Evolutionary conservation across 345 rosid genomes (phyloP), one percentile per base, ranked within the genome.

Genomic region (Mercurialis annua): DNA sequence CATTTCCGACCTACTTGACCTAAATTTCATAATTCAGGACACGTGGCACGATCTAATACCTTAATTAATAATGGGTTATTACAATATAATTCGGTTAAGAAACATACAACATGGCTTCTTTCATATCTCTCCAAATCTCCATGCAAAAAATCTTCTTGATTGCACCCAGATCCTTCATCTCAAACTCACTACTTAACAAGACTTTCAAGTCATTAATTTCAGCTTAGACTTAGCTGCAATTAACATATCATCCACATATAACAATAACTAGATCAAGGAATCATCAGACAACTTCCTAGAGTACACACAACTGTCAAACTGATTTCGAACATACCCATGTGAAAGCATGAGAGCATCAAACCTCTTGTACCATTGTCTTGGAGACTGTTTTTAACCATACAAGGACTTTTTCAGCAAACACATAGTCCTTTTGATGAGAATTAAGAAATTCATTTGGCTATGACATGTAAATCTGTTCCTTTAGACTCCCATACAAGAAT

Each of bases 371-470:
- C 66, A 62, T 17, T 42, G 33, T 12, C 34, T 43, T 4, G 54
- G 38, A 10, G 54, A 62, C 7, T 62, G 38, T 40, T 62, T 62
- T 34, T 43, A 43, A 21, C 53, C 66, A 23, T 42, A 44, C 1
- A 62, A 23, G 5, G 34, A 62, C 26, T 62, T 62, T 53, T 47
- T 62, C 34, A 43, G 27, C n/a, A 12, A 24, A 43, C 66, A 43
- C 21, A 12, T 62, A 52, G 43, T 44, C 51, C 26, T 40, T 17
- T 2, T 47, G 46, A 1, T 26, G 2, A 59, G 40, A 33, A 59
- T 59, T 14, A 31, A 59, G 4, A 59, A 59, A 31, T 2, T 23
- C 63, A 4, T 59, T 10, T 30, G 8, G 43, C 34, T 59, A 1
- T 11, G 40, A 29, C 43, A 59, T 33, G 21, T 59, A 59, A 59